A percentile compares a stretch with the other conserved stretches of the same genome.
These are phyloP conservation scores for Cryptococcus depauperatus DNA, from an alignment of 1,284 basidiomycete species.

Conservation along the genomic window DNA sequence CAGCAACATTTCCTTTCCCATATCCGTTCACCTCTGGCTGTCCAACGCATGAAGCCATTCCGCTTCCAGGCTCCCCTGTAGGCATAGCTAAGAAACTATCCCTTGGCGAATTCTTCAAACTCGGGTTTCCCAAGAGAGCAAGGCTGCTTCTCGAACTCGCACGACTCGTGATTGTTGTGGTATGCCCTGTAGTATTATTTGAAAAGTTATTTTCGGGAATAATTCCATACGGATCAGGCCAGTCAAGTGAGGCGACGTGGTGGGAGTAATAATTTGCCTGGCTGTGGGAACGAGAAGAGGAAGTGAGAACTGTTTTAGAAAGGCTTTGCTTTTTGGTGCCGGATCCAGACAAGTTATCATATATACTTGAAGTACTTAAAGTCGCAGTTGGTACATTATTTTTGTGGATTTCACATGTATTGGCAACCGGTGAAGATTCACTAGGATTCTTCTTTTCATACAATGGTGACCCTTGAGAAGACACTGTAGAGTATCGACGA, in stretches of 20 bases:
- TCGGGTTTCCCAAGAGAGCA: neutral
- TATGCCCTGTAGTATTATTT: neutral
- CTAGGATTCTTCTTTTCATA: neutral
- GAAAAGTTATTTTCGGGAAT: constrained; percentile 2
- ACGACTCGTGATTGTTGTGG: constrained; percentile 2
- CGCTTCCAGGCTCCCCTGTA: no score
- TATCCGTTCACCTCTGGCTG: no score
- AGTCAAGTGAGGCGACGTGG: constrained; percentile 9
- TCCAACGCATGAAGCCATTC: no score
- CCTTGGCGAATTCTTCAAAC: neutral
- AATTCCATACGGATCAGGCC: constrained; percentile 15
- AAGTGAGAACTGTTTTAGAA: neutral
- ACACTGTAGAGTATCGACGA: neutral
- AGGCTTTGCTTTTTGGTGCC: neutral
- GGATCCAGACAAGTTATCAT: no score
- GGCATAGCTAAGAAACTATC: neutral
- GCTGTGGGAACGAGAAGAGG: neutral
- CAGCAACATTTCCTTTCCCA: no score
- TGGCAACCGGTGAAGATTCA: neutral
- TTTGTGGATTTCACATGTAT: no score
- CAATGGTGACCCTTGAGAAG: neutral
- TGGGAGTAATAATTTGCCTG: neutral
- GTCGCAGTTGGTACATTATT: no score
- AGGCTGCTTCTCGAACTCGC: constrained; percentile 1
- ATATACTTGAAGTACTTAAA: no score